Conservation (phyloP, 305 asterid species). For the Striga hermonthica region DNA sequence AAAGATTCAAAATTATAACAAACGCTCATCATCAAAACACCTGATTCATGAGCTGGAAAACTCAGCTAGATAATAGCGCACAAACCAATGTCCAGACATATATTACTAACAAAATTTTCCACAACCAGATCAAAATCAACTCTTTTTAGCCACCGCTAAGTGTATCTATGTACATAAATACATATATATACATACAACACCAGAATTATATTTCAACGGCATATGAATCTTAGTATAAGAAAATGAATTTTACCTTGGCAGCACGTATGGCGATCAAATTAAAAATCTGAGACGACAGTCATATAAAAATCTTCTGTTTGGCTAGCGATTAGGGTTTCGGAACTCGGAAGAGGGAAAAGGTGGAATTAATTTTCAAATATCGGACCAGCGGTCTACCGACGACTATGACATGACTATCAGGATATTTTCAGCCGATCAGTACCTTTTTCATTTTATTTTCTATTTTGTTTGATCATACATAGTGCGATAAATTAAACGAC, state of each 20-base stretch:
- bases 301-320: not conserved
- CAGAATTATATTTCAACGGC: not conserved
- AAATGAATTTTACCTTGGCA: constrained; percentile 30
- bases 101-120: constrained; percentile 12
- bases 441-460: too few relatives aligned
- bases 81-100: constrained; percentile 5
- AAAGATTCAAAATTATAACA: not conserved
- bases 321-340: constrained; percentile 38
- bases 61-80: constrained; percentile 17
- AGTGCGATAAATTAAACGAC: too few relatives aligned
- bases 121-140: constrained; percentile 3
- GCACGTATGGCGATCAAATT: constrained; percentile 17
- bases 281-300: constrained; percentile 13
- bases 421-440: too few relatives aligned
- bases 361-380: not conserved
- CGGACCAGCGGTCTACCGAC: too few relatives aligned
- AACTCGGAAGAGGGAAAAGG: constrained; percentile 19
- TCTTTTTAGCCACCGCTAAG: constrained; percentile 8
- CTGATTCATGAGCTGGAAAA: constrained; percentile 13
- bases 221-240: constrained; percentile 1
- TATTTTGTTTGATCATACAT: too few relatives aligned
- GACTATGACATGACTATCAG: too few relatives aligned
- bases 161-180: not conserved
- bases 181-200: not conserved
- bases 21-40: constrained; percentile 8